Evolutionary conservation across 1,284 basidiomycete species (phyloP), one percentile per base, ranked within the genome.

Genomic region (Irpex rosettiformis): DNA sequence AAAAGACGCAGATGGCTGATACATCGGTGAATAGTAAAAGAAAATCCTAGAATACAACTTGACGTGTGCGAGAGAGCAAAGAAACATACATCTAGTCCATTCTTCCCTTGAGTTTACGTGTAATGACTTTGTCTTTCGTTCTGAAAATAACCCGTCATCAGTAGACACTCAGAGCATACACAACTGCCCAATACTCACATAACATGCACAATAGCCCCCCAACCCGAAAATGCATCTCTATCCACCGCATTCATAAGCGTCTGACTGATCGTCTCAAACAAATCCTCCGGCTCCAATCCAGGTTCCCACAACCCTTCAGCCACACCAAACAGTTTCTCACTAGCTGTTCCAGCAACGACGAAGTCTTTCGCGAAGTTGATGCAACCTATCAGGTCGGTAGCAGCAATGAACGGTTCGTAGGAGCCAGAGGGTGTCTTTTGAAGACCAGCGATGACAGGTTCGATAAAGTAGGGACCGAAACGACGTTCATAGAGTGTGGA

Each of bases 221-320:
- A 98, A 63, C 97, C 97, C 58, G 94, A 97, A 72, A 89, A 93
- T 16, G 97, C 95, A 74, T 99, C 97, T 55, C 97, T 83, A 73
- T 99, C 97, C 40, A 98, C 89, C 7, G 95, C 94, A 67, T 96
- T 98, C 69, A 99, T 77, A 58, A 99, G 77, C 7, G 95, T 96
- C 75, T 99, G 97, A 22, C 94, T 94, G 69, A 98, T 95, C 10
- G 97, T 99, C 79, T 99, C 97, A 69, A 99, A 99, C 55, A 99
- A 78, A 73, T 99, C 97, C 72, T 99, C 97, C 11, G 96, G 87
- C 71, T 89, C 94, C 72, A 99, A 79, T 74, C 96, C 93, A 4
- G 96, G 94, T 75, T 99, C 96, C 97, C 97, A 99, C 43, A 99
- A 81, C 4, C 95, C 94, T 75, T 99, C 97, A 43, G 97, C 97